Base-by-base conservation (phyloP, 768 basidiomycete genomes). In the Leccinum sublutescens region DNA sequence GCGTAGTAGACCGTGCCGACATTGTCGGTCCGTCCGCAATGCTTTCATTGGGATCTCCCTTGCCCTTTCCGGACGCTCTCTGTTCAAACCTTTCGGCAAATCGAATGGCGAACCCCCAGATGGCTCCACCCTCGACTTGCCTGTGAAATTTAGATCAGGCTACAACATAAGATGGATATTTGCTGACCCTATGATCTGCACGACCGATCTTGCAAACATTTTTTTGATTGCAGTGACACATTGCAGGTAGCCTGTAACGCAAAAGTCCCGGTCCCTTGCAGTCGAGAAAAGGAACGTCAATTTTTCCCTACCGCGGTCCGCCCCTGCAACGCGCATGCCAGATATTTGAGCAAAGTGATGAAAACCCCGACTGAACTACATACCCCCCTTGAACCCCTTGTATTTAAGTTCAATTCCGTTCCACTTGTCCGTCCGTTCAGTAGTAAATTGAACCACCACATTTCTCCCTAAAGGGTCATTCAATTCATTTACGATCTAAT, bases 251-350 rank as follows among this genome's bases (percentile, higher is more conserved):
- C 0, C 6, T 15, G 74, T 71, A 5, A 0, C 0, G n/a, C 48
- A 23, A 56, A 68, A 72, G 27, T 54, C 63, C 8, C 57, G 58
- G 19, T 60, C 29, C 25, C 59, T 58, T 25, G 38, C 10, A 36
- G 64, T 67, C 12, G 72, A 65, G 54, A 75, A 64, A 25, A 55
- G 60, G 36, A 74, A 64, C 9, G 66, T 56, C 15, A 75, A 52
- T 1, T 0, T 9, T 23, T 63, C 15, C 6, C 0, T 33, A 21
- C 31, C 54, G 8, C 64, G 70, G 0, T 0, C 25, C 4, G 21
- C 56, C 9, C 67, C 74, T 75, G 61, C 34, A 43, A 33, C 7
- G 57, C 12, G 25, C 21, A 50, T 2, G 54, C 47, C 21, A 45
- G 33, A 48, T 2, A 48, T 38, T 29, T 60, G 11, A 58, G 40